These are phyloP conservation scores for Pestalotiopsis sp. DNA, from an alignment of 2,329 filamentous ascomycete genomes.

Conservation along the genomic window DNA sequence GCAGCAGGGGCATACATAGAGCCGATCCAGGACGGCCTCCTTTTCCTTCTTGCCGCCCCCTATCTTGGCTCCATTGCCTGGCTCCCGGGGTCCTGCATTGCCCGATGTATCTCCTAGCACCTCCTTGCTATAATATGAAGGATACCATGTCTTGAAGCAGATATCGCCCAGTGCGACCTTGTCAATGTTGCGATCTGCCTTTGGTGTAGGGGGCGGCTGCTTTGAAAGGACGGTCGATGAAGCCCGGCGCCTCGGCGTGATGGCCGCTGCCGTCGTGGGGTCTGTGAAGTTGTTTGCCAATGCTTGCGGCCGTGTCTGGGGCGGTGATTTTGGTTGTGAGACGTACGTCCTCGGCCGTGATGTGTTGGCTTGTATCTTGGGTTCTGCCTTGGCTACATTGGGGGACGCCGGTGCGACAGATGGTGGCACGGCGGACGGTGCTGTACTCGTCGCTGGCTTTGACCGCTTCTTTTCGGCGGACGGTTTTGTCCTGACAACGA, in stretches of 20 bases:
- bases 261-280: not conserved
- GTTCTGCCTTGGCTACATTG: not conserved
- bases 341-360: conserved; percentile 7
- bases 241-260: conserved; percentile 15
- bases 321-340: conserved; percentile 3
- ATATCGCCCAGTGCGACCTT: conserved; percentile 85
- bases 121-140: conserved; percentile 84
- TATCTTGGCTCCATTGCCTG: conserved; percentile 28
- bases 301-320: conserved; percentile 3
- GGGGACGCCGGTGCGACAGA: conserved; percentile 6
- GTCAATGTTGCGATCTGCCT: conserved; percentile 75
- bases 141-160: conserved; percentile 89
- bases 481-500: not conserved
- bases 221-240: conserved; percentile 14
- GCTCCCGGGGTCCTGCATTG: conserved; percentile 23
- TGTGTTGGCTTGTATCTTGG: conserved; percentile 8
- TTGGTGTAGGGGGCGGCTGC: conserved; percentile 34
- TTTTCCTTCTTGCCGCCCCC: conserved; percentile 35
- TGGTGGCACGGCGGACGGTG: not conserved
- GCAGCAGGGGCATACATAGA: conserved; percentile 91
- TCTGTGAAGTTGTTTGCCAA: not conserved
- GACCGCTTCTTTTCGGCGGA: conserved; percentile 1
- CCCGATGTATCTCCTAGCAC: conserved; percentile 54
- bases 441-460: conserved; percentile 1
- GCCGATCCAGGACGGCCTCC: conserved; percentile 58